These are phyloP conservation scores for Cercospora sp. DNA, from an alignment of 2,329 filamentous ascomycete genomes.

Conservation along the genomic window DNA sequence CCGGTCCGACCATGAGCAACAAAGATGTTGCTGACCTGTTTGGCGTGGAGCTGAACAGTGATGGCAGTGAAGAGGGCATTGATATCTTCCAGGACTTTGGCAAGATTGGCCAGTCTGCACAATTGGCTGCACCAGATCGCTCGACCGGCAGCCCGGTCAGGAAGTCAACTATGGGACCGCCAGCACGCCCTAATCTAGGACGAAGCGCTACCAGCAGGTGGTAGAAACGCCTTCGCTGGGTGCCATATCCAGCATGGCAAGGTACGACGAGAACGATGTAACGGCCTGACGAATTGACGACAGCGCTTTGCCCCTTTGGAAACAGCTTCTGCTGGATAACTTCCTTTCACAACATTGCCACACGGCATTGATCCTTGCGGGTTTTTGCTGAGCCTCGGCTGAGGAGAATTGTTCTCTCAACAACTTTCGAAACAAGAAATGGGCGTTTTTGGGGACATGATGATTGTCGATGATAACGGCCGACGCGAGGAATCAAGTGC, in stretches of 20 bases:
- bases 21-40: conserved; percentile 58
- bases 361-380: not conserved
- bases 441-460: not conserved
- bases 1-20: conserved; percentile 26
- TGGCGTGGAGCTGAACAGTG: conserved; percentile 57
- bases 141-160: conserved; percentile 38
- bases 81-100: conserved; percentile 76
- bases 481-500: conserved; percentile 17
- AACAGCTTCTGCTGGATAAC: not conserved
- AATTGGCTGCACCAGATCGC: conserved; percentile 31
- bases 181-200: conserved; percentile 33
- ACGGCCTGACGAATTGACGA: conserved; percentile 23
- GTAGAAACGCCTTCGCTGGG: conserved; percentile 27
- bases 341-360: not conserved
- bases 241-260: conserved; percentile 4
- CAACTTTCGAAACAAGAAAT: not conserved
- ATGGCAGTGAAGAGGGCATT: conserved; percentile 61
- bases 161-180: conserved; percentile 33
- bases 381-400: not conserved
- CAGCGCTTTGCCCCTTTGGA: conserved; percentile 12
- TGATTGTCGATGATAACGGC: conserved; percentile 18
- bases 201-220: conserved; percentile 38
- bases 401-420: not conserved
- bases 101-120: conserved; percentile 61
- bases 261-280: conserved; percentile 13